Evolutionary conservation across 306 rosid genomes (phyloP).

Genomic region (Begonia loranthoides): DNA sequence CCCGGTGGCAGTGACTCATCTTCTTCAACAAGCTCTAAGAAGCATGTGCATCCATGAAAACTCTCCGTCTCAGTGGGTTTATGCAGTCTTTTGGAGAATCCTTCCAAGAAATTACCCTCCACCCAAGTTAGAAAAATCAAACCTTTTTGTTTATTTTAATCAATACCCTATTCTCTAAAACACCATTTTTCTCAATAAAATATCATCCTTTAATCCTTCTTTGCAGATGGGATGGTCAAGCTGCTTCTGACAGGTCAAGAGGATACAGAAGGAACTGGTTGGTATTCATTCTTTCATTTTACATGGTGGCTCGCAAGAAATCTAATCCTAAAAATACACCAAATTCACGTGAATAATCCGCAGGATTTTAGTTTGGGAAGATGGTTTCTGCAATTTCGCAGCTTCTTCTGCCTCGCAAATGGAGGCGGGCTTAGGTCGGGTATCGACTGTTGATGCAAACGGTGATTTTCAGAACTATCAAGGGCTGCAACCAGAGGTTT

Average conservation of each 20-base stretch:
- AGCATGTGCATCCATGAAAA: slow-evolving; percentile 81
- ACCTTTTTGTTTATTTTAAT: neutral
- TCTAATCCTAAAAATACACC: neutral
- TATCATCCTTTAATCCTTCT: slow-evolving; percentile 1
- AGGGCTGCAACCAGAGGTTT: slow-evolving; percentile 88
- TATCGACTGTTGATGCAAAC: slow-evolving; percentile 7
- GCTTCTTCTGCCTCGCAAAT: slow-evolving; percentile 65
- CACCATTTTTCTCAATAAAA: neutral
- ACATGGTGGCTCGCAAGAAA: neutral
- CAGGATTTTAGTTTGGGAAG: slow-evolving; percentile 99
- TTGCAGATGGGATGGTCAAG: slow-evolving; percentile 94
- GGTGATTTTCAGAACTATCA: slow-evolving; percentile 61
- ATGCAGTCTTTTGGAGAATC: slow-evolving; percentile 95
- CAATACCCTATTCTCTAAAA: neutral
- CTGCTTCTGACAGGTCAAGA: slow-evolving; percentile 89
- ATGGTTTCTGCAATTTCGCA: slow-evolving; percentile 93
- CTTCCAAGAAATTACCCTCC: slow-evolving; percentile 93
- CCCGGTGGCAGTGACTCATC: slow-evolving; percentile 78
- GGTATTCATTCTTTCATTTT: slow-evolving; percentile 24
- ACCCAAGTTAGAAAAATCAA: slow-evolving; percentile 49
- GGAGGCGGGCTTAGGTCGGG: slow-evolving; percentile 8
- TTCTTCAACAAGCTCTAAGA: slow-evolving; percentile 90
- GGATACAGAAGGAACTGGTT: slow-evolving; percentile 98
- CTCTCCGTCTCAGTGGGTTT: slow-evolving; percentile 87
- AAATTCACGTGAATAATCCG: neutral